Percentiles rank a stretch among this genome's conserved stretches.
phyloP scores from a whole-genome alignment of 2,329 filamentous ascomycete species.

The Nannizziopsis barbatae region DNA sequence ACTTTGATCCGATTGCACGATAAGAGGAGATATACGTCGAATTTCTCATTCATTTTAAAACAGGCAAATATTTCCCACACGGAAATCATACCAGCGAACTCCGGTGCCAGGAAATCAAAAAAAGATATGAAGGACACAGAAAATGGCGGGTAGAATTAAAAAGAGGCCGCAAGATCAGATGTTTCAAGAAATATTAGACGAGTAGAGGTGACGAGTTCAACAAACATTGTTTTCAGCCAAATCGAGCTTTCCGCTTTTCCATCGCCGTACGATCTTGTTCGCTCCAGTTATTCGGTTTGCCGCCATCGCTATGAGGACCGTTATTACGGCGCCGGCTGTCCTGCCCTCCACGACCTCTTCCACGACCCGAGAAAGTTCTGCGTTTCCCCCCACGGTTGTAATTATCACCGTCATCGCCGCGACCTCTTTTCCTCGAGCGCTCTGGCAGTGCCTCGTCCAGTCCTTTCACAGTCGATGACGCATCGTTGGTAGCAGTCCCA shows the following conservation, averaged over 20 bases:
- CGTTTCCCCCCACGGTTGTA: constrained; percentile 33
- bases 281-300: constrained; percentile 16
- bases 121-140: background rate
- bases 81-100: constrained; percentile 1
- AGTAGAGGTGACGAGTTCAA: too few species aligned
- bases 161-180: background rate
- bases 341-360: constrained; percentile 16
- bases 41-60: background rate
- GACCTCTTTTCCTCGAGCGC: constrained; percentile 32
- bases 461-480: constrained; percentile 27
- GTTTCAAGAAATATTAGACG: too few species aligned
- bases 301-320: constrained; percentile 20
- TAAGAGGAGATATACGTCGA: background rate
- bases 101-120: background rate
- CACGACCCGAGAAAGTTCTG: constrained; percentile 25
- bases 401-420: constrained; percentile 26
- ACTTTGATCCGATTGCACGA: background rate
- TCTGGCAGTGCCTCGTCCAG: constrained; percentile 38
- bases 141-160: background rate
- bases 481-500: constrained; percentile 23
- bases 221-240: constrained; percentile 18
- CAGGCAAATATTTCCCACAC: background rate
- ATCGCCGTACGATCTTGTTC: constrained; percentile 35
- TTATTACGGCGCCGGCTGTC: constrained; percentile 13
- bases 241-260: constrained; percentile 41